A percentile compares a stretch with the other conserved stretches of the same genome.
Evolutionary conservation across 306 rosid genomes (phyloP).

Genomic region (Fragaria ananassa): DNA sequence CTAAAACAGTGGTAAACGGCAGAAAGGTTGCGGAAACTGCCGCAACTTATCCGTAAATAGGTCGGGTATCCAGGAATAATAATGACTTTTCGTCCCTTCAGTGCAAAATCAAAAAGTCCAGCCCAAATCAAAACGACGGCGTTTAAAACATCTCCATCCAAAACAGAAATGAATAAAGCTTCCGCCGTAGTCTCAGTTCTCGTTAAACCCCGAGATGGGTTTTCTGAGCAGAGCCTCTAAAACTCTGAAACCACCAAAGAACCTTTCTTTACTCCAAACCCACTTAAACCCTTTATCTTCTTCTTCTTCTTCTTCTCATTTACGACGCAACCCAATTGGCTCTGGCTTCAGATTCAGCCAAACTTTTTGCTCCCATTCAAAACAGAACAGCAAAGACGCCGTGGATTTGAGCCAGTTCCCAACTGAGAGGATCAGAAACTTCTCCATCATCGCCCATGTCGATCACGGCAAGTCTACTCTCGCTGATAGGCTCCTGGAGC

Average conservation of each 20-base stretch:
- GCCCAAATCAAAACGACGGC: background rate
- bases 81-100: too few relatives aligned
- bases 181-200: conserved; percentile 13
- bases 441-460: conserved; percentile 75
- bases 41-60: too few relatives aligned
- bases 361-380: conserved; percentile 55
- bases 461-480: conserved; percentile 87
- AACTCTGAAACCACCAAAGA: conserved; percentile 43
- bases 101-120: too few relatives aligned
- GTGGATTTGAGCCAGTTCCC: conserved; percentile 70
- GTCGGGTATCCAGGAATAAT: too few relatives aligned
- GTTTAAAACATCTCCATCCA: background rate
- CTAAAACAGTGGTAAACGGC: too few relatives aligned
- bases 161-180: background rate
- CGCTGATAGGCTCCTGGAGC: conserved; percentile 86
- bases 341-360: conserved; percentile 32
- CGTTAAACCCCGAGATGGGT: conserved; percentile 69
- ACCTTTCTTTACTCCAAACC: conserved; percentile 22
- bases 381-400: conserved; percentile 39
- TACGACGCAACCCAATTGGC: conserved; percentile 19
- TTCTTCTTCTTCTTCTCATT: conserved; percentile 17
- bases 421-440: conserved; percentile 67
- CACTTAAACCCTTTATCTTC: conserved; percentile 20
- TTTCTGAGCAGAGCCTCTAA: conserved; percentile 54
- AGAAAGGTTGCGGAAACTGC: too few relatives aligned